Evolutionary conservation across 2,329 filamentous ascomycete species (phyloP).

Genomic region (Pestalotiopsis sp.): DNA sequence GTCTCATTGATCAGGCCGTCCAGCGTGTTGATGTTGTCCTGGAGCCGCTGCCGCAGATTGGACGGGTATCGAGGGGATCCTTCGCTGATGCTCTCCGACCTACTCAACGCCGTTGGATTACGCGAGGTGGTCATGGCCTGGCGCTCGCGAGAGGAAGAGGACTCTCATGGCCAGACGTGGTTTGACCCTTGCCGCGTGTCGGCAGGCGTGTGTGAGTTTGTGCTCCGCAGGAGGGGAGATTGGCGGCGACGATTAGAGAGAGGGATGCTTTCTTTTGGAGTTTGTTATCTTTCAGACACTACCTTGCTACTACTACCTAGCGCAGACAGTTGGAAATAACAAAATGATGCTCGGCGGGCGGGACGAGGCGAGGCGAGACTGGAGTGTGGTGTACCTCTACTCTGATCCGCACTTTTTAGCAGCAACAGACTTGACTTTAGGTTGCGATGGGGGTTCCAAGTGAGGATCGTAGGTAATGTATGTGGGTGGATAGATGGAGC

Average conservation of each 20-base stretch:
- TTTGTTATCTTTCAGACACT: neutral
- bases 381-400: neutral
- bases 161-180: neutral
- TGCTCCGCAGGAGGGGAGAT: neutral
- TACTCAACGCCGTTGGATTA: conserved; percentile 13
- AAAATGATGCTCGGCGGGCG: neutral
- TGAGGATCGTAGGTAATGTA: neutral
- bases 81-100: conserved; percentile 17
- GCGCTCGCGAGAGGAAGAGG: neutral
- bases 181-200: neutral
- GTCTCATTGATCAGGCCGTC: conserved; percentile 14
- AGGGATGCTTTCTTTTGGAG: neutral
- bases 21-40: conserved; percentile 16
- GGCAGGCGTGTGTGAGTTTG: neutral
- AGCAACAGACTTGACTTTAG: neutral
- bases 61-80: conserved; percentile 11
- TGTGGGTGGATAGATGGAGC: neutral
- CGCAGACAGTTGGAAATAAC: neutral
- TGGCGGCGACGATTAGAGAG: neutral
- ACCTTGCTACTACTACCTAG: neutral
- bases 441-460: neutral
- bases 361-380: neutral
- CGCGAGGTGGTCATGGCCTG: conserved; percentile 14
- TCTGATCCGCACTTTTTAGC: neutral
- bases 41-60: conserved; percentile 13